Conservation (phyloP, 1,284 basidiomycete species). For the Trichosporon inkin region DNA sequence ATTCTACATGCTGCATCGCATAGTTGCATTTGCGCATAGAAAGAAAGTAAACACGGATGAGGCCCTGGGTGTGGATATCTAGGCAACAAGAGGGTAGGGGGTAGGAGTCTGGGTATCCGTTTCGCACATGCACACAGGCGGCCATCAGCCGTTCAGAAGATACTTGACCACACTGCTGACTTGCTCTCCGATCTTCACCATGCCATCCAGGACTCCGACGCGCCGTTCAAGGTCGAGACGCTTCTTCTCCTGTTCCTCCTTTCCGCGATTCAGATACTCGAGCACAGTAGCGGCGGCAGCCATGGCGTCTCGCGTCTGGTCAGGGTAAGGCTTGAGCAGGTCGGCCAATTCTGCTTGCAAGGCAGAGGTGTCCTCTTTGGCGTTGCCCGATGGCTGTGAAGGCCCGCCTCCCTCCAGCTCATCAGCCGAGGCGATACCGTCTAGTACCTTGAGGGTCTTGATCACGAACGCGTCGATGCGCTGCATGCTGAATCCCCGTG, state of each 20-base stretch:
- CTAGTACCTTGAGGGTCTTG: constrained; percentile 46
- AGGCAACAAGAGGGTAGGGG: background rate
- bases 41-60: too few species aligned
- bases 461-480: constrained; percentile 41
- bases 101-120: constrained; percentile 22
- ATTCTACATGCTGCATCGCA: too few species aligned
- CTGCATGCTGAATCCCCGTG: constrained; percentile 30
- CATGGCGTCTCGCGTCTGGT: constrained; percentile 42
- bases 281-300: constrained; percentile 31
- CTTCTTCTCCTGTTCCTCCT: constrained; percentile 43
- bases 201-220: constrained; percentile 45
- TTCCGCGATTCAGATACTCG: constrained; percentile 42
- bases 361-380: constrained; percentile 15
- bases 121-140: background rate
- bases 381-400: background rate
- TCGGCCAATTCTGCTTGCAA: constrained; percentile 29
- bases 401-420: constrained; percentile 23
- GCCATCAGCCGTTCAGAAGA: constrained; percentile 28
- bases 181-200: constrained; percentile 45
- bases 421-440: constrained; percentile 45
- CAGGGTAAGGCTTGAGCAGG: constrained; percentile 29
- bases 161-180: constrained; percentile 44
- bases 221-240: constrained; percentile 41
- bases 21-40: too few species aligned
- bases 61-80: background rate